Evolutionary conservation across 2,329 filamentous ascomycete species (phyloP).

Genomic region (Botryotinia globosa): DNA sequence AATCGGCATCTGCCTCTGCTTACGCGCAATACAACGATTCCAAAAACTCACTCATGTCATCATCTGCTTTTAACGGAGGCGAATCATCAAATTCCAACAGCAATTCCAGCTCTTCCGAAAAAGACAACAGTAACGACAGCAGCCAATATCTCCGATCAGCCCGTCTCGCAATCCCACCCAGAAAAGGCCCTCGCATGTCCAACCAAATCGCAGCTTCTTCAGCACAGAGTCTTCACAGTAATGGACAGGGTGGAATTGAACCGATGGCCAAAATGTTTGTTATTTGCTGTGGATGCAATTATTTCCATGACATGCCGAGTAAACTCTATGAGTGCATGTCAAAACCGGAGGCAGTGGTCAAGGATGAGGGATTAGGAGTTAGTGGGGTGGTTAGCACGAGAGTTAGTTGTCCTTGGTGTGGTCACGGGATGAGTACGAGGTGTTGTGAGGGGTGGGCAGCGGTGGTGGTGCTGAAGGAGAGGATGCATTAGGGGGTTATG

Average conservation of each 20-base stretch:
- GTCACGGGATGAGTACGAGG: constrained; percentile 64
- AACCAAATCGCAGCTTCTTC: background rate
- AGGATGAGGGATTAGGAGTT: constrained; percentile 51
- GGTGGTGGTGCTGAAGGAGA: constrained; percentile 63
- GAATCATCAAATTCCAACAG: constrained; percentile 5
- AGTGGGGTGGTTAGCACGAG: constrained; percentile 57
- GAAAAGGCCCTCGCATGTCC: constrained; percentile 5
- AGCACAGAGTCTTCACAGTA: constrained; percentile 8
- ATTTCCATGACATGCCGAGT: constrained; percentile 64
- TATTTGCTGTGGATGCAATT: constrained; percentile 62
- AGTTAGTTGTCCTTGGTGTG: constrained; percentile 70
- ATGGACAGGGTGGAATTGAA: constrained; percentile 21
- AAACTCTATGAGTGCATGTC: constrained; percentile 64
- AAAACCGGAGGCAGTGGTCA: constrained; percentile 54
- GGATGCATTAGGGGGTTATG: constrained; percentile 45
- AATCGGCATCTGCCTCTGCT: constrained; percentile 9
- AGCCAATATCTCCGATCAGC: constrained; percentile 32
- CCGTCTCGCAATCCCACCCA: constrained; percentile 22
- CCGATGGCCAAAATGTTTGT: constrained; percentile 60
- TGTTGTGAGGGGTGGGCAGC: constrained; percentile 70
- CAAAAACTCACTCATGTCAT: constrained; percentile 8
- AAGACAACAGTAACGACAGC: background rate
- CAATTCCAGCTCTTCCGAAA: constrained; percentile 23
- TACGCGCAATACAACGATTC: constrained; percentile 12
- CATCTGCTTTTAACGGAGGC: background rate